Base-by-base conservation (phyloP, 257 asterid species). In the Cynanchum wilfordii region DNA sequence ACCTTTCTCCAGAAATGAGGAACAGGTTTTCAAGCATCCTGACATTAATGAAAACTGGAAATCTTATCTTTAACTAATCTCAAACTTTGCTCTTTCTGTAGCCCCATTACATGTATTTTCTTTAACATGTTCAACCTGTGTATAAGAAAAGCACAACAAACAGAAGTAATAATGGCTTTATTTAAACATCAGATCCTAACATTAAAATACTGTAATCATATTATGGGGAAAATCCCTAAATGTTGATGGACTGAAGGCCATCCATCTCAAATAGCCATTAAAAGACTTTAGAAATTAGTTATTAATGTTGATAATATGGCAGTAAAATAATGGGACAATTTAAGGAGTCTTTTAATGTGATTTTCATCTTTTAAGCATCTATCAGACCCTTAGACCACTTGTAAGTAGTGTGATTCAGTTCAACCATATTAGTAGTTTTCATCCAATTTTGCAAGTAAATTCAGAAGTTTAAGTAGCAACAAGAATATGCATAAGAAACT, bases 41-140 rank as follows among this genome's bases (percentile, higher is more conserved):
- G 38, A 33, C 38, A 33, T 4, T 33, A 33, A 33, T 33, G 38
- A 33, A 33, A 33, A 33, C 38, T 33, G 38, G 38, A 33, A 33
- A 33, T 1, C 38, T 33, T 33, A 33, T 33, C 38, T 33, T 33
- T 33, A 33, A 33, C 38, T 33, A 33, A 33, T 33, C 38, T 33
- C 38, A 33, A 33, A 33, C 38, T 33, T 33, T 33, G 38, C 38
- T 33, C 38, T 33, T 33, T 30, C 33, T 30, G 33, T 30, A 30
- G 33, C 2, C 33, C 33, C 12, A 45, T 45, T 45, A 12, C 52
- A 49, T 49, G 12, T 16, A 10, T 16, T 49, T 16, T 49, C 15
- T 49, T 49, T 68, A 78, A 33, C 3, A 33, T 33, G 38, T 69
- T 86, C 96, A 33, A 86, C 89, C 60, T 97, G 96, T 91, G 89